Evolutionary conservation across 2,329 filamentous ascomycete species (phyloP), one percentile per base, ranked within the genome.

Genomic region (Diaporthe ampelina): DNA sequence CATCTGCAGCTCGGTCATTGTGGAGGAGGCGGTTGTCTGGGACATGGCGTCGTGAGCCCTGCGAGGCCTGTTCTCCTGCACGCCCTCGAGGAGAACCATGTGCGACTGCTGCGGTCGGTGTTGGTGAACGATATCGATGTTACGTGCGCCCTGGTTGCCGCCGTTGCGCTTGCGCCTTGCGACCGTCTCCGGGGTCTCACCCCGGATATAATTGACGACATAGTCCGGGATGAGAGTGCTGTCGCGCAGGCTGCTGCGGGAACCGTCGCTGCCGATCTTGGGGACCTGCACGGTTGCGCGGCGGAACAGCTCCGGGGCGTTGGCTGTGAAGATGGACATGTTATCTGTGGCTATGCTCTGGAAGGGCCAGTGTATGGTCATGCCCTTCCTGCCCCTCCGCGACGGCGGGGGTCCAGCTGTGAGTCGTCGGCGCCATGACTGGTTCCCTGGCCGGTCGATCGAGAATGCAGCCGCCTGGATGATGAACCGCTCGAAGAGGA

Each of bases 181-280:
- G 26, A 90, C 78, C 40, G 84, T 85, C 79, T 89, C 88, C 19
- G 88, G 88, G 2, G 88, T 90, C 80, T 90, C 88, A 59, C 88
- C 88, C 54, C 88, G 85, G 75, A 90, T 83, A 78, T 87, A 90
- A 79, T 89, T 87, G 76, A 88, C 83, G 54, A 90, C 86, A 76
- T 90, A 90, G 80, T 90, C 88, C 11, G 88, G 88, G 21, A 90
- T 84, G 43, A 89, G 83, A 71, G 86, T 85, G 72, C 82, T 82
- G 73, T 85, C 83, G 63, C 76, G 74, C 45, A 75, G 59, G 37
- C 76, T 69, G 11, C 76, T 69, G 11, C 57, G 68, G 17, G 71
- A 69, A 65, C 73, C 77, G n/a, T 75, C 77, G 26, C 78, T 26
- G 48, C 58, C 59, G 40, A 57, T n/a, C 50, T 40, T 72, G 7